phyloP scores from a whole-genome alignment of 768 basidiomycete genomes.

The Mycena pura region DNA sequence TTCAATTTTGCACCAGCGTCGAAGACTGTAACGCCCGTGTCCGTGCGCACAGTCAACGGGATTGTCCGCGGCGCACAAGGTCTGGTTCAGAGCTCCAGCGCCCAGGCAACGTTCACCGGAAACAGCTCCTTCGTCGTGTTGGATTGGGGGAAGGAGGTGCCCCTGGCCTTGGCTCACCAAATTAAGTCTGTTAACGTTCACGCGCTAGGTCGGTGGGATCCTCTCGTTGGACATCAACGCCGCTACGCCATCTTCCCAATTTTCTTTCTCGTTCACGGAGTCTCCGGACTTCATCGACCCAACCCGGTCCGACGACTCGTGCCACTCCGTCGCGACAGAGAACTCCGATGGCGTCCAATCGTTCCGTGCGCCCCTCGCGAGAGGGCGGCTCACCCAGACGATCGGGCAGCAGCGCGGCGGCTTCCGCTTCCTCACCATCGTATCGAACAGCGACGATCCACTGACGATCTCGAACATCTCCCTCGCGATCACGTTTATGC shows the following conservation, averaged over 20 bases:
- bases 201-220: conserved; percentile 42
- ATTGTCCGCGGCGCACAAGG: conserved; percentile 33
- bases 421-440: conserved; percentile 54
- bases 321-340: conserved; percentile 30
- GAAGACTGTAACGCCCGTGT: conserved; percentile 39
- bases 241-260: conserved; percentile 36
- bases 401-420: conserved; percentile 51
- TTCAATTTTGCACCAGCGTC: conserved; percentile 49
- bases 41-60: conserved; percentile 35
- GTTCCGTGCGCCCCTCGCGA: conserved; percentile 35
- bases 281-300: conserved; percentile 56
- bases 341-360: conserved; percentile 44
- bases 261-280: conserved; percentile 59
- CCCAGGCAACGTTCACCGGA: conserved; percentile 36
- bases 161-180: no score
- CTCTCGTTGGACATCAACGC: conserved; percentile 38
- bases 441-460: conserved; percentile 42
- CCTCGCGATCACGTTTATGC: conserved; percentile 53
- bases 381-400: conserved; percentile 42
- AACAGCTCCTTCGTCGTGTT: conserved; percentile 44
- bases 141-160: conserved; percentile 48
- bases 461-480: conserved; percentile 52
- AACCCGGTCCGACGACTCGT: conserved; percentile 49
- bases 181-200: background rate
- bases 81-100: conserved; percentile 31